Conservation (phyloP, 2,329 filamentous ascomycete genomes). For the Phoma sp. region DNA sequence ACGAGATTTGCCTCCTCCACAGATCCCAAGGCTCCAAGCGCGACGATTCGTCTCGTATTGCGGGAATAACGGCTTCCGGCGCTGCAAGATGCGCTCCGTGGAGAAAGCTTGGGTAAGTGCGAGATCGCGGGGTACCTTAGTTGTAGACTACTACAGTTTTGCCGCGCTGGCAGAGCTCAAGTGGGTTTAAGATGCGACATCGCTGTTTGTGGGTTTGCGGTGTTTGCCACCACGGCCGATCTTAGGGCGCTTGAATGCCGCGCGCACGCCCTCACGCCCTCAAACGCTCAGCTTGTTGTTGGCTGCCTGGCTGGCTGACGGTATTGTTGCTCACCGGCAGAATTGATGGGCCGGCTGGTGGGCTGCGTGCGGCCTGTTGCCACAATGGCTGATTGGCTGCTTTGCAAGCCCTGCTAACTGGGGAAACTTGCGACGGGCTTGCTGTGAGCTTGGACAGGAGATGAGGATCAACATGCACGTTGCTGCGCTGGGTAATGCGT, state of each 20-base stretch:
- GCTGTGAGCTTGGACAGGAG: constrained; percentile 12
- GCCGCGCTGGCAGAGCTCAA: too few relatives aligned
- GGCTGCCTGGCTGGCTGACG: constrained; percentile 1
- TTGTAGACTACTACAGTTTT: too few relatives aligned
- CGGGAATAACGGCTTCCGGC: constrained; percentile 13
- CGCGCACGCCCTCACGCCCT: too few relatives aligned
- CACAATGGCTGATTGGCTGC: not conserved
- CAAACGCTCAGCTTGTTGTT: too few relatives aligned
- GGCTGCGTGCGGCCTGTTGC: not conserved
- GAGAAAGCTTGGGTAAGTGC: not conserved
- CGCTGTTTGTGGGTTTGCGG: not conserved
- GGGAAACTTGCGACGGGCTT: not conserved
- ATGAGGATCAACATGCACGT: constrained; percentile 17
- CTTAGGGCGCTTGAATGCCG: not conserved
- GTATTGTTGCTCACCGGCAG: constrained; percentile 1
- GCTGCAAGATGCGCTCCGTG: not conserved
- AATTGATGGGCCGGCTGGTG: constrained; percentile 7
- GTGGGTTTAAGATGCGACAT: constrained; percentile 1
- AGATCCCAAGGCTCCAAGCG: not conserved
- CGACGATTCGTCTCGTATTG: constrained; percentile 13
- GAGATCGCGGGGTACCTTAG: constrained; percentile 6
- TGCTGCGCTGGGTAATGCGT: constrained; percentile 3
- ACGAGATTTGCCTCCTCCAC: constrained; percentile 15
- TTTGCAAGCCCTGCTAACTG: constrained; percentile 1
- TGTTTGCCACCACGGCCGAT: constrained; percentile 10